Evolutionary conservation across 495 filamentous ascomycete species (phyloP), one percentile per base, ranked within the genome.

Genomic region (Hypoxylon subgilvum): DNA sequence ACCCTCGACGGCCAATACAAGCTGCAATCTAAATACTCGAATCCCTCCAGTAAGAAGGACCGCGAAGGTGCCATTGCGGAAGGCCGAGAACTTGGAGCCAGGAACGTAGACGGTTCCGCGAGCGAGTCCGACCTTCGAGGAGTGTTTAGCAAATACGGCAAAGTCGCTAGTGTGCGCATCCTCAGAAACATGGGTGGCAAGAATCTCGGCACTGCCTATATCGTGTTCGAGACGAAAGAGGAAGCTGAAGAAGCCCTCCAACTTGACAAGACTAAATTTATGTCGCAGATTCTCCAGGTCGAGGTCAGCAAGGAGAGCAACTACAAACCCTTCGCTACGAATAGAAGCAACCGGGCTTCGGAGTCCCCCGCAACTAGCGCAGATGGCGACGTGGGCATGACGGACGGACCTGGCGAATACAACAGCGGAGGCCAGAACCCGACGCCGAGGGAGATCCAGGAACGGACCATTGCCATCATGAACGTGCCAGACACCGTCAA

Each of bases 21-120:
- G 54, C 76, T 98, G 4, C 66, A 85, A 22, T 90, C 81, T 3
- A 91, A 92, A 72, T 88, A 95, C 52, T 97, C 94, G 0, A 83
- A 96, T 65, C 94, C 94, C 0, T 74, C 73, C 1, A 79, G 82
- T 16, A 93, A 89, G 74, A 86, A 92, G 68, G 79, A 83, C 14
- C 86, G 94, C n/a, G 78, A 85, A 27, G 91, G 91, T n/a, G 85
- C 94, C 19, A 81, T 90, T 46, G 80, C 86, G 14, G 93, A 97
- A 71, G 90, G 86, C 8, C 85, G 94, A 17, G 93, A 97, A 70
- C 58, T 98, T n/a, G 91, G 89, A 63, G 79, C 96, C 49, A 79
- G 79, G 28, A 90, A 93, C 52, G 66, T 97, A 9, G 82, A 91
- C 61, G 84, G 79, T 58, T 80, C 76, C 14, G 80, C 83, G 9